Base-by-base conservation (phyloP, 225 moss, liverwort and hornwort genomes). In the Polytrichum formosum region DNA sequence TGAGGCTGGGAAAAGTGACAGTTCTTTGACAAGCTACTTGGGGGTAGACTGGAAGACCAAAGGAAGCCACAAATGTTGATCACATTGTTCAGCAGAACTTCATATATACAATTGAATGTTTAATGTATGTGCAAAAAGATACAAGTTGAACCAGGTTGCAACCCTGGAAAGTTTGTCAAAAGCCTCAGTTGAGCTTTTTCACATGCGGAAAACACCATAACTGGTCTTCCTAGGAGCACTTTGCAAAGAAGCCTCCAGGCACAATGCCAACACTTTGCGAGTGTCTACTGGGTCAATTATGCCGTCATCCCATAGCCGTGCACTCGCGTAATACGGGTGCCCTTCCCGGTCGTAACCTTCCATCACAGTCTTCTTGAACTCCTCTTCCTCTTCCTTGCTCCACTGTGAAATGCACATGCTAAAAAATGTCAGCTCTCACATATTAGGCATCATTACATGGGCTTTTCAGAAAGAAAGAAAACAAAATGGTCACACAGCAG, bases 301-400 rank as follows among this genome's bases (percentile, higher is more conserved):
- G 56, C 98, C 98, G 67, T 98, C 98, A 67, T 98, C 98, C 98
- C 98, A 98, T 29, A 98, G 92, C 54, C 94, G 87, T 64, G 92
- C 98, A 73, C 90, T 94, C 54, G 94, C 92, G 68, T 90, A 98
- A 55, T 88, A 92, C 26, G 98, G 94, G 65, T 94, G 88, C 18
- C 90, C 94, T 84, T 98, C 98, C 70, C 75, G 86, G 28, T 98
- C 94, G 73, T 98, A 98, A 33, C 86, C 82, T 26, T 83, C 78
- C 72, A 85, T 81, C 17, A 98, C 90, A 75, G 87, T 85, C 71
- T 73, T 81, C 73, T 80, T 89, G 73, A 98, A 98, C 62, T 77
- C 78, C 72, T 90, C 90, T 72, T 98, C 98, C 17, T 92, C 94
- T 68, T 91, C 82, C 31, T 67, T 66, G 66, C 74, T 87, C 98